Evolutionary conservation across 805 yeast genomes (phyloP).

Genomic region (Cyberlindnera xishuangbannaensis): DNA sequence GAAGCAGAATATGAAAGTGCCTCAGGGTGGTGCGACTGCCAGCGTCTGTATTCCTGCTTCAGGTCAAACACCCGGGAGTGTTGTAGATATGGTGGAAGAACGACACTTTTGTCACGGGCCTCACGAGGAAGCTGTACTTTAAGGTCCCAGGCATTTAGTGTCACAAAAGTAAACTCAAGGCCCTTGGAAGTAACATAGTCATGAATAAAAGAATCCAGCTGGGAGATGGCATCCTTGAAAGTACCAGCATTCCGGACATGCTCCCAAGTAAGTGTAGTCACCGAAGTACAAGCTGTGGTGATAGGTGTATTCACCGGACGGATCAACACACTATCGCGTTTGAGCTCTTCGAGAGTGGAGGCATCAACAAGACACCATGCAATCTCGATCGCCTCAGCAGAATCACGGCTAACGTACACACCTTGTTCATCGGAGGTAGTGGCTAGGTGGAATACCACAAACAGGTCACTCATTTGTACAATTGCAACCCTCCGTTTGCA

Average conservation of each 20-base stretch:
- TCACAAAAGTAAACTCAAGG: conserved; percentile 57
- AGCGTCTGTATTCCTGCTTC: conserved; percentile 63
- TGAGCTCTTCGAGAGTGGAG: conserved; percentile 36
- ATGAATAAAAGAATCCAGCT: conserved; percentile 47
- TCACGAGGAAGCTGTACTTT: conserved; percentile 77
- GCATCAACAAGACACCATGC: conserved; percentile 65
- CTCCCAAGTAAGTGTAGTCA: conserved; percentile 56
- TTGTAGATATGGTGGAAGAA: conserved; percentile 68
- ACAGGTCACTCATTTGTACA: conserved; percentile 43
- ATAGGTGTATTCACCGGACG: conserved; percentile 64
- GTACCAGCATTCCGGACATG: conserved; percentile 50
- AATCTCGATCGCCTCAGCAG: conserved; percentile 60
- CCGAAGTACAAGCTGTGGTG: conserved; percentile 47
- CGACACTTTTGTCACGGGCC: conserved; percentile 68
- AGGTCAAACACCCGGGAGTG: conserved; percentile 75
- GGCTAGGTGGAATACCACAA: conserved; percentile 54
- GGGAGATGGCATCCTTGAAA: conserved; percentile 56
- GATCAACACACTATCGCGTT: conserved; percentile 42
- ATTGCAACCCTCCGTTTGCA: no score
- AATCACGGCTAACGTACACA: conserved; percentile 54
- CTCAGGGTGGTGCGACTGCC: conserved; percentile 63
- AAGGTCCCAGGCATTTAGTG: conserved; percentile 63
- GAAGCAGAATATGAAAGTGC: conserved; percentile 28
- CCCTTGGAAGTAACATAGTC: conserved; percentile 35
- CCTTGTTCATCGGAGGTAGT: conserved; percentile 66